These are phyloP conservation scores for Calycina marina DNA, from an alignment of 2,329 filamentous ascomycete genomes.

Conservation along the genomic window DNA sequence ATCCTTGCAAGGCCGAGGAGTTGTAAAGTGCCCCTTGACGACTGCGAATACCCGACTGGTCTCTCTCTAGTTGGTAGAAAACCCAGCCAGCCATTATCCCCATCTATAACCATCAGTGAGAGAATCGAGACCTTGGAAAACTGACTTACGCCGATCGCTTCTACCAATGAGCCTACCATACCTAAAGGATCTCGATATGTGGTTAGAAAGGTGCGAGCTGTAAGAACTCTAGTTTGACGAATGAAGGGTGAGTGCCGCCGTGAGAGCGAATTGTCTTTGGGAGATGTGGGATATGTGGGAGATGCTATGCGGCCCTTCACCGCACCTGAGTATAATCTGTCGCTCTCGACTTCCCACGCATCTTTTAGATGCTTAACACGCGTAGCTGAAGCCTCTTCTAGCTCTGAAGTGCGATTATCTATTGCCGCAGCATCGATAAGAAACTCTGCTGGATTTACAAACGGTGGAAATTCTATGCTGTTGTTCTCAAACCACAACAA, in stretches of 20 bases:
- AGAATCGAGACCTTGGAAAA: not conserved
- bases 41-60: slow-evolving; percentile 58
- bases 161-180: slow-evolving; percentile 53
- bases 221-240: slow-evolving; percentile 51
- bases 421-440: slow-evolving; percentile 61
- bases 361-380: slow-evolving; percentile 46
- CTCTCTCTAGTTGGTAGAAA: slow-evolving; percentile 49
- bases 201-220: slow-evolving; percentile 52
- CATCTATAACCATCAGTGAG: slow-evolving; percentile 32
- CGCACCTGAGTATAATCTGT: slow-evolving; percentile 9
- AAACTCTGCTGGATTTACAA: slow-evolving; percentile 67
- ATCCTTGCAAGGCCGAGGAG: slow-evolving; percentile 57
- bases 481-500: slow-evolving; percentile 47
- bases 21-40: slow-evolving; percentile 61
- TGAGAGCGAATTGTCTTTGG: slow-evolving; percentile 18
- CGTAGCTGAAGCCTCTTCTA: slow-evolving; percentile 42
- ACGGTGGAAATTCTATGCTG: slow-evolving; percentile 49
- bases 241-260: slow-evolving; percentile 36
- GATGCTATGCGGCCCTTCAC: slow-evolving; percentile 6
- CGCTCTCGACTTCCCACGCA: slow-evolving; percentile 37
- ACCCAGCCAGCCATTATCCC: slow-evolving; percentile 59
- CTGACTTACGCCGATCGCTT: slow-evolving; percentile 38
- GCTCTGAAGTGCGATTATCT: slow-evolving; percentile 53
- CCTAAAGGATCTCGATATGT: slow-evolving; percentile 68
- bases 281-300: not conserved